Conservation (phyloP, 1,284 basidiomycete species). For the Ceratobasidium sp. region DNA sequence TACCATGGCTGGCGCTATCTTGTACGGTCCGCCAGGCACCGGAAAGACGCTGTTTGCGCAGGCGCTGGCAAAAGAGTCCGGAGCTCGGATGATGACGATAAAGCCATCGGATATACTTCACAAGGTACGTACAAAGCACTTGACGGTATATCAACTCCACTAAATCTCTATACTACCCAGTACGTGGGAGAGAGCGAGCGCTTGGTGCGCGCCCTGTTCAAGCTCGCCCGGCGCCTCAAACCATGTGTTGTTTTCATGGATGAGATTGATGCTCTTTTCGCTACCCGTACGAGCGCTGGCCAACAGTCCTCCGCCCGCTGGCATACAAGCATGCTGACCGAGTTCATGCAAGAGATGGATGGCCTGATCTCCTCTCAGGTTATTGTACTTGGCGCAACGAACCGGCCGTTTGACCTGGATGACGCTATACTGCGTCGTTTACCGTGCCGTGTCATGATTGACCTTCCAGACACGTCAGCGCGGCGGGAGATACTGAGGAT, state of each 20-base stretch:
- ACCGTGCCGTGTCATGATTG: constrained; percentile 84
- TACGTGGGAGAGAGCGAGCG: constrained; percentile 97
- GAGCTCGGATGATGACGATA: constrained; percentile 82
- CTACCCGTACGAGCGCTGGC: constrained; percentile 85
- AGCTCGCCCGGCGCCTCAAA: constrained; percentile 85
- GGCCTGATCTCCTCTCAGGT: constrained; percentile 86
- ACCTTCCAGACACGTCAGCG: constrained; percentile 80
- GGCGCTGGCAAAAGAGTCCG: constrained; percentile 91
- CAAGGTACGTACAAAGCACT: constrained; percentile 69
- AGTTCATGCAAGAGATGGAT: constrained; percentile 99
- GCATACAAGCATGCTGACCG: constrained; percentile 88
- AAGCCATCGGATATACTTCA: constrained; percentile 79
- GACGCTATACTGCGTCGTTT: constrained; percentile 87
- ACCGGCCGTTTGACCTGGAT: constrained; percentile 85
- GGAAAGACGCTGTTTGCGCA: constrained; percentile 92
- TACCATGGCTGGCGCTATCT: constrained; percentile 85
- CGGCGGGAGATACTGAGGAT: constrained; percentile 86
- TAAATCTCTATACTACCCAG: constrained; percentile 58
- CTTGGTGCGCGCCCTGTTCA: constrained; percentile 90
- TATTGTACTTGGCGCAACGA: constrained; percentile 95
- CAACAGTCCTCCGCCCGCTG: constrained; percentile 74
- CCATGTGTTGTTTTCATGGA: constrained; percentile 97
- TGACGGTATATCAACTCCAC: not conserved
- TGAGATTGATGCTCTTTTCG: constrained; percentile 94
- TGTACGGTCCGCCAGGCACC: constrained; percentile 92